A percentile compares a stretch with the other conserved stretches of the same genome.
phyloP scores from a whole-genome alignment of 495 filamentous ascomycete genomes.

The Penicillium crystallinum region DNA sequence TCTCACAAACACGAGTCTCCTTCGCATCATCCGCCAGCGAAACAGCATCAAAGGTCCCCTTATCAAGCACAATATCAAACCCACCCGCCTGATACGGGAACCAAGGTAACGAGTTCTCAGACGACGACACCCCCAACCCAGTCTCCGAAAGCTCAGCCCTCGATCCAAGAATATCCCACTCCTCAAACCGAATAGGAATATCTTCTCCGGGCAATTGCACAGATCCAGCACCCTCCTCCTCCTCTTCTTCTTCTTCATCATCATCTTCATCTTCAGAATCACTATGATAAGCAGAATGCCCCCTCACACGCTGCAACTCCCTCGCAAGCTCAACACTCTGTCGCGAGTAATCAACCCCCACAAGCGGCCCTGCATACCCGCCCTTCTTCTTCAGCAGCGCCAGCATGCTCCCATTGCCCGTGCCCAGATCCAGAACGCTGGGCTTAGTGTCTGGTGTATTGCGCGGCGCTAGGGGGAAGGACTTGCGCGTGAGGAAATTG shows the following conservation, averaged over 20 bases:
- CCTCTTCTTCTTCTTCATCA: conserved; percentile 15
- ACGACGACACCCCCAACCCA: conserved; percentile 8
- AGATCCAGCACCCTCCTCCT: too few relatives aligned
- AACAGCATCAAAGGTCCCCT: conserved; percentile 96
- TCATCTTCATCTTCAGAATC: conserved; percentile 37
- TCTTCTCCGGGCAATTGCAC: conserved; percentile 7
- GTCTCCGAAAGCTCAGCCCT: conserved; percentile 30
- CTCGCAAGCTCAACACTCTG: conserved; percentile 66
- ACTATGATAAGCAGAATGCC: conserved; percentile 38
- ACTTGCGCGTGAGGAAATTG: conserved; percentile 32
- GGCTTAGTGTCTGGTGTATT: conserved; percentile 24
- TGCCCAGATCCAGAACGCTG: conserved; percentile 72
- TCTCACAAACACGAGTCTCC: conserved; percentile 56
- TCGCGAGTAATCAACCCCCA: conserved; percentile 84
- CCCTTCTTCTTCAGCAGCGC: conserved; percentile 64
- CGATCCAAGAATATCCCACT: conserved; percentile 68
- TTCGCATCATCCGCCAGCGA: conserved; percentile 58
- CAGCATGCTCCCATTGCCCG: conserved; percentile 86
- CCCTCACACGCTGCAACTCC: conserved; percentile 36
- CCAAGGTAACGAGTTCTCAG: conserved; percentile 23
- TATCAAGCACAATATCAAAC: conserved; percentile 89
- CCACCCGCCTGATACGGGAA: conserved; percentile 36
- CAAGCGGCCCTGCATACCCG: conserved; percentile 55
- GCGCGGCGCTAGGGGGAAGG: conserved; percentile 35
- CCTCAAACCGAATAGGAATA: conserved; percentile 53